A percentile compares a stretch with the other conserved stretches of the same genome.
These are phyloP conservation scores for Curvularia sp. DNA, from an alignment of 2,329 filamentous ascomycete species.

Conservation along the genomic window DNA sequence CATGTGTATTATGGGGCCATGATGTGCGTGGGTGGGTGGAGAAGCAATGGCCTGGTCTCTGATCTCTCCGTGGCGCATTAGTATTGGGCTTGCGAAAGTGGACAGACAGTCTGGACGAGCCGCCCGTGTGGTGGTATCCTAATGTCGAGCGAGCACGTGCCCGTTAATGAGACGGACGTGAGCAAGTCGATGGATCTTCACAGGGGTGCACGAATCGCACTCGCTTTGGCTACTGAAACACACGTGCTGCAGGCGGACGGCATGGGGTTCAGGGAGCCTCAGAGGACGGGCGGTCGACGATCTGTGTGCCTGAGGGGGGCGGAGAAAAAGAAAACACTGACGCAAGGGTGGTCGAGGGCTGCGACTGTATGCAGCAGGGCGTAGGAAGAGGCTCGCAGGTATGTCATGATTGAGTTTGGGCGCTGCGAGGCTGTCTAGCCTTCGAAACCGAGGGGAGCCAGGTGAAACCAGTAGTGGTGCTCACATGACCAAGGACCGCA, in stretches of 20 bases:
- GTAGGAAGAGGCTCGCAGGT: conserved; percentile 15
- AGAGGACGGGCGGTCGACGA: conserved; percentile 12
- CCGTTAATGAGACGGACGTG: conserved; percentile 8
- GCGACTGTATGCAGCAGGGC: conserved; percentile 10
- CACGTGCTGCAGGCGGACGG: conserved; percentile 14
- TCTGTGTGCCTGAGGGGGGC: neutral
- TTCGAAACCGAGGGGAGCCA: conserved; percentile 24
- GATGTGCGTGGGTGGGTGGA: neutral
- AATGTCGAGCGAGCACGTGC: conserved; percentile 22
- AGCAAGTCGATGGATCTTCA: conserved; percentile 22
- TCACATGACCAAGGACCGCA: conserved; percentile 24
- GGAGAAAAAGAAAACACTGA: conserved; percentile 6
- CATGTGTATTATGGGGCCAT: neutral
- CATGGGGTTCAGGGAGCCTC: conserved; percentile 15
- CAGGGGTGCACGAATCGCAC: conserved; percentile 18
- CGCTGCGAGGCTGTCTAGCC: conserved; percentile 9
- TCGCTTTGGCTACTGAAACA: conserved; percentile 26
- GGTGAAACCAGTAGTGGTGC: conserved; percentile 23
- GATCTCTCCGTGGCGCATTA: conserved; percentile 7
- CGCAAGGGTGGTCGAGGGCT: conserved; percentile 13
- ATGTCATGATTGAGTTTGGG: conserved; percentile 12
- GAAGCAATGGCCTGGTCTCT: conserved; percentile 5
- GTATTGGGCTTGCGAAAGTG: neutral
- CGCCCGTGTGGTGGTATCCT: conserved; percentile 8
- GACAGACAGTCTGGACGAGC: conserved; percentile 14